Percentiles rank a stretch among this genome's conserved stretches.
These are phyloP conservation scores for Stachybotrys echinatus DNA, from an alignment of 2,329 filamentous ascomycete species.

Conservation along the genomic window DNA sequence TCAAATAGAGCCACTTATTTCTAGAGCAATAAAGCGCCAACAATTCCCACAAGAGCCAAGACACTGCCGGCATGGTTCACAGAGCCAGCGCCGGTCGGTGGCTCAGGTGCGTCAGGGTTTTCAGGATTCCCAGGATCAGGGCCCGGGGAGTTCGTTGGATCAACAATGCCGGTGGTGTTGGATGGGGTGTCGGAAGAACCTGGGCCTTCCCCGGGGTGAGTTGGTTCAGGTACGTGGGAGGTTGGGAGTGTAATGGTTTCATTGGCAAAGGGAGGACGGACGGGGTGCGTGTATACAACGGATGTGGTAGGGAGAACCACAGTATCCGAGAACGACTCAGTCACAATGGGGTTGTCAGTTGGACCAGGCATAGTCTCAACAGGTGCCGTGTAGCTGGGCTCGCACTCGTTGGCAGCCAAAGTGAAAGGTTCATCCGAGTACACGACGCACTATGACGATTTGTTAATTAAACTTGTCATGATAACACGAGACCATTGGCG, in stretches of 20 bases:
- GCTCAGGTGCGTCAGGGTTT: slow-evolving; percentile 10
- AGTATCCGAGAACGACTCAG: background rate
- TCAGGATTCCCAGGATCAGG: slow-evolving; percentile 7
- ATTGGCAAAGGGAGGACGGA: slow-evolving; percentile 11
- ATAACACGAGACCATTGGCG: background rate
- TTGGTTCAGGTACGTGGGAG: slow-evolving; percentile 10
- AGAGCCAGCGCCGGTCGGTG: slow-evolving; percentile 20
- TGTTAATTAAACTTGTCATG: slow-evolving; percentile 2
- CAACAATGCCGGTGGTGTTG: background rate
- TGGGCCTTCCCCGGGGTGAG: slow-evolving; percentile 7
- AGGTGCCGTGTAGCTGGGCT: slow-evolving; percentile 17
- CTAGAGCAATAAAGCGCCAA: slow-evolving; percentile 37
- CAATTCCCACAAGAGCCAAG: slow-evolving; percentile 30
- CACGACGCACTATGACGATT: slow-evolving; percentile 32
- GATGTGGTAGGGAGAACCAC: slow-evolving; percentile 11
- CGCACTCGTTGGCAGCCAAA: slow-evolving; percentile 28
- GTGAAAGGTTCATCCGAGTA: slow-evolving; percentile 33
- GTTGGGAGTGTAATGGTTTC: slow-evolving; percentile 14
- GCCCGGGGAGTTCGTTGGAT: slow-evolving; percentile 4
- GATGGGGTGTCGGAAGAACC: background rate
- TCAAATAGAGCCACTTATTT: background rate
- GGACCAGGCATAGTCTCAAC: background rate
- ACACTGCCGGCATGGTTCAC: slow-evolving; percentile 26
- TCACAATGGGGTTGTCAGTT: background rate
- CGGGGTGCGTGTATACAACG: slow-evolving; percentile 7